A percentile compares a stretch with the other conserved stretches of the same genome.
Conservation (phyloP, 2,329 filamentous ascomycete genomes). For the Ceratocystis alfenasii region DNA sequence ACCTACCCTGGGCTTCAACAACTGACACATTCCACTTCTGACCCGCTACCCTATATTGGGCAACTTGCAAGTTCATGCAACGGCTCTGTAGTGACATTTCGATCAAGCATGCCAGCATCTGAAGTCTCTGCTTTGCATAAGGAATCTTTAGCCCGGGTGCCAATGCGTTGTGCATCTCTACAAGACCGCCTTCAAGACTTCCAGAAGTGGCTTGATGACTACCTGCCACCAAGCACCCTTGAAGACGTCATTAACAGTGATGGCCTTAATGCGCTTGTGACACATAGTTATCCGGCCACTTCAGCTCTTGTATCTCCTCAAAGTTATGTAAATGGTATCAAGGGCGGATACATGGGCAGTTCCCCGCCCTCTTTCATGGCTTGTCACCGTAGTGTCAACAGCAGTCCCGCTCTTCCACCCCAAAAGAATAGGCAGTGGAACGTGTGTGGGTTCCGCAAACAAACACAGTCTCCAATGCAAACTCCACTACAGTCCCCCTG, state of each 20-base stretch:
- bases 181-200: slow-evolving; percentile 22
- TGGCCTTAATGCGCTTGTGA: background rate
- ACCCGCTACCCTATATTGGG: background rate
- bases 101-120: background rate
- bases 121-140: background rate
- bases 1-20: background rate
- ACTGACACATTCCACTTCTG: background rate
- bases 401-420: background rate
- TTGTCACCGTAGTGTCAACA: background rate
- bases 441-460: background rate
- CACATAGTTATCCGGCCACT: background rate
- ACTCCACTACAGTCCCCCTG: background rate
- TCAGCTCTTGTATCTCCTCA: background rate
- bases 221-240: slow-evolving; percentile 11
- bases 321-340: background rate
- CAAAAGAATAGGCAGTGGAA: background rate
- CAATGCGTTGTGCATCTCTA: slow-evolving; percentile 13
- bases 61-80: background rate
- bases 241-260: background rate
- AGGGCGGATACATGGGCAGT: background rate
- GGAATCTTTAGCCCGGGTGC: background rate
- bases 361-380: background rate
- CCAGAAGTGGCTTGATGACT: slow-evolving; percentile 23
- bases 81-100: background rate
- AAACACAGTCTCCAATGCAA: background rate